phyloP scores from a whole-genome alignment of 108 stramenopile genomes.

The Cylindrotheca fusiformis region DNA sequence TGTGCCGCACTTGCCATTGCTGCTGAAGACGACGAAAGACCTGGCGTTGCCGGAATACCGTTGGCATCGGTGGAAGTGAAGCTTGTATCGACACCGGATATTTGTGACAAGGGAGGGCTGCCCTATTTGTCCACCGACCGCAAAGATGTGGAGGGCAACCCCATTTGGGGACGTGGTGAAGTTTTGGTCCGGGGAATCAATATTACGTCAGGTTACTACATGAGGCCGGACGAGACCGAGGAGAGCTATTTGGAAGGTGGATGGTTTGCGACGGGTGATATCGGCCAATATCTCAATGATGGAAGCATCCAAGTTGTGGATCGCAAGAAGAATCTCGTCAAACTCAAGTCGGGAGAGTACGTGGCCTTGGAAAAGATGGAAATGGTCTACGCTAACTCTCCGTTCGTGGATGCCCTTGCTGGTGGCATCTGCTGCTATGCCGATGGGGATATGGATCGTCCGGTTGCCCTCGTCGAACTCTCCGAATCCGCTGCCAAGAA shows the following conservation, averaged over 20 bases:
- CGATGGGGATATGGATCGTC: too few relatives aligned
- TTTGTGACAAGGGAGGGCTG: conserved; percentile 74
- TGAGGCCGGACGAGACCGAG: conserved; percentile 76
- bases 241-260: conserved; percentile 79
- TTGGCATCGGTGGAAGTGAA: conserved; percentile 75
- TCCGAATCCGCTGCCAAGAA: conserved; percentile 55
- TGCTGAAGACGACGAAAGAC: too few relatives aligned
- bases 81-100: conserved; percentile 73
- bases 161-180: conserved; percentile 75
- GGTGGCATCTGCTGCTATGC: too few relatives aligned
- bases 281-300: conserved; percentile 82
- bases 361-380: conserved; percentile 88
- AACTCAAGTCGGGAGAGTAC: conserved; percentile 92
- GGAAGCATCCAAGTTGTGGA: conserved; percentile 84
- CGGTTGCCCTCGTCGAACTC: conserved; percentile 71
- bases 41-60: conserved; percentile 70
- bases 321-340: conserved; percentile 93
- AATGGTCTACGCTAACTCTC: conserved; percentile 63
- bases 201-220: conserved; percentile 79
- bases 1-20: conserved; percentile 75
- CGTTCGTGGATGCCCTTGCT: conserved; percentile 69
- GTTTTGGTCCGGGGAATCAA: conserved; percentile 64
- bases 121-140: conserved; percentile 66
- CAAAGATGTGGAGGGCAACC: conserved; percentile 68
- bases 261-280: conserved; percentile 88